Base-by-base conservation (phyloP, 75 land plant genomes). In the Pinus tabuliformis region DNA sequence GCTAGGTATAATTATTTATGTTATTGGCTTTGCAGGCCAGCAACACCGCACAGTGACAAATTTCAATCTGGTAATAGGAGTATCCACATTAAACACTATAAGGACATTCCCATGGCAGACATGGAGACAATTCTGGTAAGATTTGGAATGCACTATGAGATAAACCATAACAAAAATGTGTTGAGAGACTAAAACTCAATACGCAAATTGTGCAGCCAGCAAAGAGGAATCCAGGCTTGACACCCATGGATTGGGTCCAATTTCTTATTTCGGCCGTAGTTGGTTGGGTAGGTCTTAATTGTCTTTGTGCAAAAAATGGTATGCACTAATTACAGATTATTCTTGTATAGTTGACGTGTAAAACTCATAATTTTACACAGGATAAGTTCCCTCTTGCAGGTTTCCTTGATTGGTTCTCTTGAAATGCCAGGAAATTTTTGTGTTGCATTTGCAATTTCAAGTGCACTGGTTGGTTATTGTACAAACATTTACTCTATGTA, bases 91-190 rank as follows among this genome's bases (percentile, higher is more conserved):
- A 89, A 92, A 73, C 98, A 95, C 78, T 95, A 91, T 72, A 89
- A 85, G 72, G 84, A 93, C 77, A 91, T 95, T 71, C 98, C 98
- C 26, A 93, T 95, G 98, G 98, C 98, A 61, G 98, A 95, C 81
- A 83, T 95, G 92, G 98, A 95, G 83, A 77, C 89, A 64, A 92
- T 95, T 72, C 85, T 95, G 79, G 98, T 95, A 73, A 86, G 94
- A 75, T 59, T 75, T 57, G n/a, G 24, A 26, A 16, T 58, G 16
- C 52, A 4, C 4, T 73, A 14, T 21, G 20, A 52, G 6, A 18
- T 20, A 73, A 26, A 36, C 20, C 18, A 70, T 18, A 70, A 26
- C 26, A 26, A 15, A 71, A 20, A 39, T 58, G 15, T 30, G 49
- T 33, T 20, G 11, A 30, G 37, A 2, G 39, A 57, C 56, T 64